Evolutionary conservation across 768 basidiomycete genomes (phyloP).

Genomic region (Lactifluus hygrophoroides): DNA sequence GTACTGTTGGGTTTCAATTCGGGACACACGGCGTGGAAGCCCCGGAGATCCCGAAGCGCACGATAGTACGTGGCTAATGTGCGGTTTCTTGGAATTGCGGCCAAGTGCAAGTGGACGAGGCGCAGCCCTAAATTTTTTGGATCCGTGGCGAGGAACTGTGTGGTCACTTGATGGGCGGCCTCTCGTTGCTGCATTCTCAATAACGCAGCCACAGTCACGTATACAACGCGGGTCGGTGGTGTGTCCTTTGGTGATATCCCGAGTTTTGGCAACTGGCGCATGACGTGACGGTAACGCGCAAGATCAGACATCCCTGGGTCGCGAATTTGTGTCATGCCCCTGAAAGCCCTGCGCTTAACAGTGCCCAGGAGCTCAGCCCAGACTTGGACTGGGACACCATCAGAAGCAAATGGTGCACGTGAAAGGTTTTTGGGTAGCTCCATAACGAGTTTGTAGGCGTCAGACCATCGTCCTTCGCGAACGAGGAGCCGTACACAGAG

Average conservation of each 20-base stretch:
- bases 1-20: slow-evolving; percentile 46
- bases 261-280: slow-evolving; percentile 7
- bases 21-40: slow-evolving; percentile 31
- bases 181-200: slow-evolving; percentile 15
- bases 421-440: background rate
- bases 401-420: slow-evolving; percentile 2
- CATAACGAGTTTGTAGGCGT: slow-evolving; percentile 38
- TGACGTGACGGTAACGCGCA: slow-evolving; percentile 10
- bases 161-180: slow-evolving; percentile 8
- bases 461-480: slow-evolving; percentile 45
- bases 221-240: slow-evolving; percentile 7
- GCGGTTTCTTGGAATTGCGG: background rate
- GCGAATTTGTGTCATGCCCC: slow-evolving; percentile 14
- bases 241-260: background rate
- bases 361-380: slow-evolving; percentile 57
- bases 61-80: slow-evolving; percentile 2
- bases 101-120: slow-evolving; percentile 17
- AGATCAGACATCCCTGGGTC: slow-evolving; percentile 14
- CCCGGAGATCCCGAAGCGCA: slow-evolving; percentile 21
- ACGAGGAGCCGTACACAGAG: slow-evolving; percentile 50
- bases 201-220: slow-evolving; percentile 9
- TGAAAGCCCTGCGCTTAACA: slow-evolving; percentile 31
- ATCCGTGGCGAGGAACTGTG: slow-evolving; percentile 2
- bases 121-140: slow-evolving; percentile 7
- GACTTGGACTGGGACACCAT: slow-evolving; percentile 34